Percentiles rank a stretch among this genome's conserved stretches.
phyloP scores from a whole-genome alignment of 139 green algal species.

The Volvox reticuliferus region DNA sequence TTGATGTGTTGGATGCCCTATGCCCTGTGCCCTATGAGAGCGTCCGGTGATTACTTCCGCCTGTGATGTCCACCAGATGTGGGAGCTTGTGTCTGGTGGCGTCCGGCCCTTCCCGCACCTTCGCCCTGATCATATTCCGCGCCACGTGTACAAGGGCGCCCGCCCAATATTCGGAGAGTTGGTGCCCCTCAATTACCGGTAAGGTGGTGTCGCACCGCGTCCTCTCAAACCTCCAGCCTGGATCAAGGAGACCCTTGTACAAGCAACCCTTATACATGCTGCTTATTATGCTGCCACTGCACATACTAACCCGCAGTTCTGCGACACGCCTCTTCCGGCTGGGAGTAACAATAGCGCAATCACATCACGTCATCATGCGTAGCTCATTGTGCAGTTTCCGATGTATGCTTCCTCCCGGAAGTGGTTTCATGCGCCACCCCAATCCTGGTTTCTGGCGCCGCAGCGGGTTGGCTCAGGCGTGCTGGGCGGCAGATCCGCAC shows the following conservation, averaged over 20 bases:
- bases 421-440: too few relatives aligned
- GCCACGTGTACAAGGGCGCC: constrained; percentile 20
- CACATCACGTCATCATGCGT: too few relatives aligned
- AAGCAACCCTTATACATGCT: not conserved
- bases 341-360: not conserved
- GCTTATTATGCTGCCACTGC: not conserved
- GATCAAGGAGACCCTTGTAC: too few relatives aligned
- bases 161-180: constrained; percentile 1
- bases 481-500: constrained; percentile 1
- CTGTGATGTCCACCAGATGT: constrained; percentile 6
- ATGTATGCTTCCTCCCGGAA: too few relatives aligned
- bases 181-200: not conserved
- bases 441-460: too few relatives aligned
- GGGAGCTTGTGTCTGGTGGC: constrained; percentile 29
- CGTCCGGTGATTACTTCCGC: too few relatives aligned
- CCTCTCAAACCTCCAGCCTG: too few relatives aligned
- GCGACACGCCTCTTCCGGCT: not conserved
- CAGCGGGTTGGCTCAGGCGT: constrained; percentile 3
- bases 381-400: too few relatives aligned
- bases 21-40: too few relatives aligned
- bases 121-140: constrained; percentile 20
- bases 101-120: constrained; percentile 26
- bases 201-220: too few relatives aligned
- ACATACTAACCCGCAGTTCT: not conserved
- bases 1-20: too few relatives aligned